Evolutionary conservation across 352 stramenopile species (phyloP), one percentile per base, ranked within the genome.

Genomic region (Pythium vanterpoolii): DNA sequence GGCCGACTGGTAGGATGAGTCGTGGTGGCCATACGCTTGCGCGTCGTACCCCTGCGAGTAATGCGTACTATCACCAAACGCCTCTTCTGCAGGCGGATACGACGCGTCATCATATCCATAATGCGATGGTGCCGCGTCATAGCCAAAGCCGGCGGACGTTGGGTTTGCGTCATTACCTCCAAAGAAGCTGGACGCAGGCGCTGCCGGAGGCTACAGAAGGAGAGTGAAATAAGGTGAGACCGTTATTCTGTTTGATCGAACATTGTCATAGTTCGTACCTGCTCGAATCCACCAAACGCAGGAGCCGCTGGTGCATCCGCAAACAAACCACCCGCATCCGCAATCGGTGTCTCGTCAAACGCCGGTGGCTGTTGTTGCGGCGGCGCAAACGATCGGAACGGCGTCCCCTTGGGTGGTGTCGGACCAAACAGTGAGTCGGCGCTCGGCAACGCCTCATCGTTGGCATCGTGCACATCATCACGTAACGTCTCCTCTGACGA

Each of bases 401-500:
- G 76, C 28, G 46, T 51, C 9, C 31, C 51, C n/a, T 87, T 88
- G 8, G 74, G 65, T 45, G 66, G 56, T 19, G 78, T 87, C 11
- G 69, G 60, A 34, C 76, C 79, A 74, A 92, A 92, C 2, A 92
- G 69, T 4, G 73, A 89, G 10, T 73, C 59, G 43, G 83, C 78
- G 63, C 68, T 85, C 10, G 68, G 66, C 28, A 87, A 31, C 2
- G 45, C 52, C 18, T 74, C 66, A 1, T 55, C 58, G 24, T n/a
- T 23, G 4, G 39, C n/a, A 5, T 47, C 31, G 34, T 5, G 34
- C 16, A 23, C n/a, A 8, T 33, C n/a, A 5, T 10, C 6, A 23
- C 23, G 28, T 31, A 19, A 28, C 8, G 40, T 27, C 23, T n/a
- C n/a, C n/a, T 34, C 39, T 14, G 24, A 7, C 5, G 42, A 24